Evolutionary conservation across 176 grass and related monocot species (phyloP).

Genomic region (Echinochloa phyllopogon): DNA sequence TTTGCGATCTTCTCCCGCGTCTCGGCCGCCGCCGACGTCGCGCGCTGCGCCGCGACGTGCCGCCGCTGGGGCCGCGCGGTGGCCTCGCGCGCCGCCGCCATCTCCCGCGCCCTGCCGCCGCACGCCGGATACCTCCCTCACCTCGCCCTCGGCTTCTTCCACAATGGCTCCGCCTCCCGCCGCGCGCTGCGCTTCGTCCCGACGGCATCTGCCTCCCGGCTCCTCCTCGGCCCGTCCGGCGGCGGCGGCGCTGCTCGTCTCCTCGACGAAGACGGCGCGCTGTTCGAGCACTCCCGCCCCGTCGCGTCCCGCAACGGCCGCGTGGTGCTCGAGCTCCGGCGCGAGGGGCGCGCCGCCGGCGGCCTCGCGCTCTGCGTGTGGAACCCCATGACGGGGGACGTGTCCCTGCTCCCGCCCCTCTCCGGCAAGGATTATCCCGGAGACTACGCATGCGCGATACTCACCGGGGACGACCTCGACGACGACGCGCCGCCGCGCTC

Average conservation of each 20-base stretch:
- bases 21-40: neutral
- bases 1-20: neutral
- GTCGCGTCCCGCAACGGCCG: neutral
- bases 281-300: neutral
- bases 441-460: constrained; percentile 23
- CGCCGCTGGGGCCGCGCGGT: neutral
- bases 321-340: neutral
- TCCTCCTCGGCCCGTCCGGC: neutral
- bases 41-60: neutral
- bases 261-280: neutral
- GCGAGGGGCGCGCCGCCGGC: neutral
- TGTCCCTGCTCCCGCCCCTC: neutral
- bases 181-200: neutral
- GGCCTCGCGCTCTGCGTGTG: neutral
- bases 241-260: neutral
- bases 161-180: neutral
- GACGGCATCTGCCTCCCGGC: neutral
- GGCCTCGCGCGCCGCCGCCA: neutral
- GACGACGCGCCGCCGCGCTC: neutral
- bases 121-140: neutral
- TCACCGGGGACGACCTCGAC: constrained; percentile 30
- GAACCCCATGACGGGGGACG: neutral
- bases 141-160: neutral
- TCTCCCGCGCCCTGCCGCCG: neutral
- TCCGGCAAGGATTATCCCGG: neutral